Conservation (phyloP, 2,329 filamentous ascomycete genomes). For the Colletotrichum kahawae region DNA sequence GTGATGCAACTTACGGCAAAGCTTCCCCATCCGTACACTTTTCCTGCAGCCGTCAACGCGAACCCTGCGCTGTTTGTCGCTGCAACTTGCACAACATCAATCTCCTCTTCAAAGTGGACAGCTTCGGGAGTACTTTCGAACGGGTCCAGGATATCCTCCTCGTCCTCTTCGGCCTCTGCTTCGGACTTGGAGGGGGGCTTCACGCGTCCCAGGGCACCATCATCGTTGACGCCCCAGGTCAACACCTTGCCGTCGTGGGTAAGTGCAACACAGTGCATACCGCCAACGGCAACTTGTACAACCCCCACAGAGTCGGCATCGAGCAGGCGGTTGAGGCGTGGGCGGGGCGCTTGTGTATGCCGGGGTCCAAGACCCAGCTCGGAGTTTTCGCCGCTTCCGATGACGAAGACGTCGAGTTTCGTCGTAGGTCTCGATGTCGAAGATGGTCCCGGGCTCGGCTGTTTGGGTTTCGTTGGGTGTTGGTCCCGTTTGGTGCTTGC, state of each 20-base stretch:
- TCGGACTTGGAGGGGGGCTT: conserved; percentile 43
- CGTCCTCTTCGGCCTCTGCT: conserved; percentile 30
- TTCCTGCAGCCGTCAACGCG: conserved; percentile 64
- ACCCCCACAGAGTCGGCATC: conserved; percentile 56
- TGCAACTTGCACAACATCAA: conserved; percentile 61
- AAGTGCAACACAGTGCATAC: conserved; percentile 67
- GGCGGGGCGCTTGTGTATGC: not conserved
- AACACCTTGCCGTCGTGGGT: conserved; percentile 67
- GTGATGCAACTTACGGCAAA: conserved; percentile 50
- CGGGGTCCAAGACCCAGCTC: conserved; percentile 13
- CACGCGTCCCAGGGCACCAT: conserved; percentile 66
- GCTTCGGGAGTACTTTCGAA: conserved; percentile 60
- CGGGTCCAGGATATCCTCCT: conserved; percentile 34
- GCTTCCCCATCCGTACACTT: conserved; percentile 71
- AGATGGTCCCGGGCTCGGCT: not conserved
- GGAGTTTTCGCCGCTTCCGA: conserved; percentile 18
- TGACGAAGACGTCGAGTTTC: conserved; percentile 10
- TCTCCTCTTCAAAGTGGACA: conserved; percentile 54
- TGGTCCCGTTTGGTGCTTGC: not conserved
- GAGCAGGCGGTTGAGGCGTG: conserved; percentile 58
- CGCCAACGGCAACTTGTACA: conserved; percentile 66
- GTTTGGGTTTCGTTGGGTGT: not conserved
- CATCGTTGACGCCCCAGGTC: conserved; percentile 73
- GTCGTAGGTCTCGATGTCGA: not conserved
- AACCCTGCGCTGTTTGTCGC: conserved; percentile 69